A percentile compares a stretch with the other conserved stretches of the same genome.
phyloP scores from a whole-genome alignment of 1,284 basidiomycete species.

The Abortiporus biennis region DNA sequence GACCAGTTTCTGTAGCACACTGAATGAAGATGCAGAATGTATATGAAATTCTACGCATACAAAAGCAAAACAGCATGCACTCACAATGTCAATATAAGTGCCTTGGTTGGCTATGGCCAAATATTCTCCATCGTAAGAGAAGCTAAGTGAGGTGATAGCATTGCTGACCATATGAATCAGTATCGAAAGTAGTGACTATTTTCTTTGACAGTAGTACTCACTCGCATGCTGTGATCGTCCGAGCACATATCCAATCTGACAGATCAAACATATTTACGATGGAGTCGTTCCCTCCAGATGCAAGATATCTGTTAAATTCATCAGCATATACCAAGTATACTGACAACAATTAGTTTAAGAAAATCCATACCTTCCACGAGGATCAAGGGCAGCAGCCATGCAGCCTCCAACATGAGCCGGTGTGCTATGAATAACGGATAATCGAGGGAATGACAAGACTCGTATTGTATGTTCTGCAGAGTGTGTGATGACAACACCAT shows the following conservation, averaged over 20 bases:
- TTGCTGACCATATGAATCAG: constrained; percentile 35
- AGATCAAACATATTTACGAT: constrained; percentile 76
- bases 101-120: constrained; percentile 67
- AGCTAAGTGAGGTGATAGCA: constrained; percentile 68
- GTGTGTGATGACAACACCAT: constrained; percentile 59
- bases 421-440: constrained; percentile 48
- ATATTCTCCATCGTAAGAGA: constrained; percentile 77
- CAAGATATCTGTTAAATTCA: constrained; percentile 51
- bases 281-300: constrained; percentile 72
- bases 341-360: not conserved
- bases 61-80: constrained; percentile 13
- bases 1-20: constrained; percentile 71
- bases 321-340: not conserved
- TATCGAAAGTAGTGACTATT: not conserved
- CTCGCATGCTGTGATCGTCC: constrained; percentile 75
- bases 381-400: constrained; percentile 65
- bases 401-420: constrained; percentile 76
- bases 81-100: constrained; percentile 71
- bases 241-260: constrained; percentile 70
- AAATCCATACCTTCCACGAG: constrained; percentile 56
- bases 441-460: constrained; percentile 59
- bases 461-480: constrained; percentile 57
- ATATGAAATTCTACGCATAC: constrained; percentile 1
- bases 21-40: constrained; percentile 19
- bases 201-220: constrained; percentile 30